Conservation (phyloP, 2,329 filamentous ascomycete genomes). For the Teratosphaeria gauchensis region DNA sequence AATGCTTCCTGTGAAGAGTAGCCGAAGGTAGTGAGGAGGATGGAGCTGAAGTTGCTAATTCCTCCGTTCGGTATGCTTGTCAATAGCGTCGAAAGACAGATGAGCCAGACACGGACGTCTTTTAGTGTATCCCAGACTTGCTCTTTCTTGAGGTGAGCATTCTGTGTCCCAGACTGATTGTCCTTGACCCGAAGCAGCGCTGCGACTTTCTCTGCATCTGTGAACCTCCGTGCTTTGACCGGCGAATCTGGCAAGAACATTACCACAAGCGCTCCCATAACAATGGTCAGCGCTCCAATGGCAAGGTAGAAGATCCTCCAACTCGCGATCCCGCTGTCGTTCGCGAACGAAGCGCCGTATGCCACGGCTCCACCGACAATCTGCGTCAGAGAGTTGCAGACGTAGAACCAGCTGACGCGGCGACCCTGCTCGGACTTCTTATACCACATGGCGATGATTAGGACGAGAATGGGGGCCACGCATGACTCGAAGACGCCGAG, state of each 20-base stretch:
- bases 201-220: constrained; percentile 22
- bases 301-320: constrained; percentile 33
- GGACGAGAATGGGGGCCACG: constrained; percentile 58
- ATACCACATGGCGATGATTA: constrained; percentile 63
- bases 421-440: constrained; percentile 15
- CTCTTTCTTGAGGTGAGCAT: constrained; percentile 36
- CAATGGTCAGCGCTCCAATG: constrained; percentile 32
- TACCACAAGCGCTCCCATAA: constrained; percentile 31
- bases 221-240: constrained; percentile 33
- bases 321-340: not conserved
- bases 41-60: constrained; percentile 2
- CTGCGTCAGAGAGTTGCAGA: constrained; percentile 5
- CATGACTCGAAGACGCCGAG: constrained; percentile 63
- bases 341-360: constrained; percentile 1
- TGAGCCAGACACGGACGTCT: constrained; percentile 32
- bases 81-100: constrained; percentile 1
- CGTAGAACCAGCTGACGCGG: constrained; percentile 54
- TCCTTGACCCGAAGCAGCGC: constrained; percentile 21
- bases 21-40: constrained; percentile 1
- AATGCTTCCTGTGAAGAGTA: not conserved
- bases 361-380: not conserved
- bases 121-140: constrained; percentile 31
- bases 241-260: constrained; percentile 35
- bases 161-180: constrained; percentile 23
- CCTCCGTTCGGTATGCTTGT: constrained; percentile 3